Evolutionary conservation across 2,329 filamentous ascomycete species (phyloP).

Genomic region (Geosmithia flava): DNA sequence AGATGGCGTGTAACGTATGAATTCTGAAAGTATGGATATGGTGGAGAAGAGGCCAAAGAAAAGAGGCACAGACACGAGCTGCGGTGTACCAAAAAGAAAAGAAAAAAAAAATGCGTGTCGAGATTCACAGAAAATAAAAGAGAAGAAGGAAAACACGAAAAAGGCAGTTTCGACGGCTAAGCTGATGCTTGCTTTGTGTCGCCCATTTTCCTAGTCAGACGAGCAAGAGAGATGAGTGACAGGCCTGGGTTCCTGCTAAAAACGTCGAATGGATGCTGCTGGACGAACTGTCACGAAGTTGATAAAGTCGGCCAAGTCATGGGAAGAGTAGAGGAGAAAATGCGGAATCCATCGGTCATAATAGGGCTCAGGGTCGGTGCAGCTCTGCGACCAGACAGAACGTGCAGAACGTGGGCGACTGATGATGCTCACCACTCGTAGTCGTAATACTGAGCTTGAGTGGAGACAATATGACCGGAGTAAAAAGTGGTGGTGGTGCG

Average conservation of each 20-base stretch:
- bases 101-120: neutral
- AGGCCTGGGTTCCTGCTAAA: neutral
- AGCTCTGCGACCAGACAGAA: neutral
- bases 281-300: neutral
- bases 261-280: neutral
- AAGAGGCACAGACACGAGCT: neutral
- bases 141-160: no score
- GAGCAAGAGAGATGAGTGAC: neutral
- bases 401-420: neutral
- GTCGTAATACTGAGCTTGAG: neutral
- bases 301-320: neutral
- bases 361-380: neutral
- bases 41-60: neutral
- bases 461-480: neutral
- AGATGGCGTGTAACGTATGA: constrained; percentile 6
- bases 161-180: constrained; percentile 5
- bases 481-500: no score
- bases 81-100: neutral
- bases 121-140: neutral
- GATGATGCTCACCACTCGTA: neutral
- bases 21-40: neutral
- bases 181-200: constrained; percentile 1
- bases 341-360: neutral
- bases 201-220: neutral
- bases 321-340: neutral